phyloP scores from a whole-genome alignment of 805 yeast species.

The Clavispora vitiphila region DNA sequence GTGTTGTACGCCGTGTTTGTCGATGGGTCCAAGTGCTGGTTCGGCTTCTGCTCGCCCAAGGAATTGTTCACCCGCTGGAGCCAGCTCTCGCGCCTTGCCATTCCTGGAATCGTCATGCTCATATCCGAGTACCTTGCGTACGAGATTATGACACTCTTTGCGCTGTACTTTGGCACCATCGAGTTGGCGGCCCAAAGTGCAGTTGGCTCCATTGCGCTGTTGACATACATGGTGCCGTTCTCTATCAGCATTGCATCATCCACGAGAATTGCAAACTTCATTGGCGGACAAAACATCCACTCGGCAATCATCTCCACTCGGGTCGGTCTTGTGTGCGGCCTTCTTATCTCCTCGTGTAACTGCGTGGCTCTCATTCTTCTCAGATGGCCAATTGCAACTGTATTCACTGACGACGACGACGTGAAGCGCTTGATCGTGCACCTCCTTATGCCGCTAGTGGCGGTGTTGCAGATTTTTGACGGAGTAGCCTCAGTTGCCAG shows the following conservation, averaged over 20 bases:
- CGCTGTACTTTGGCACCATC: constrained; percentile 44
- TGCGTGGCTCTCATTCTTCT: constrained; percentile 43
- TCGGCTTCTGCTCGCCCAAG: constrained; percentile 42
- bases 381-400: constrained; percentile 44
- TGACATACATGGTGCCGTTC: constrained; percentile 43
- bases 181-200: constrained; percentile 51
- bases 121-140: constrained; percentile 44
- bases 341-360: constrained; percentile 31
- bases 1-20: constrained; percentile 33
- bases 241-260: constrained; percentile 42
- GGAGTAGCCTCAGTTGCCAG: constrained; percentile 67
- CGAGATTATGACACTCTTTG: constrained; percentile 42
- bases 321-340: constrained; percentile 27
- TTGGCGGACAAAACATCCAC: constrained; percentile 37
- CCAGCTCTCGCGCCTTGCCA: constrained; percentile 31
- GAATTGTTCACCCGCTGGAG: constrained; percentile 35
- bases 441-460: constrained; percentile 56
- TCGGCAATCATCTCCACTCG: constrained; percentile 34
- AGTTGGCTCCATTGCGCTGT: constrained; percentile 42
- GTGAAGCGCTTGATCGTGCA: constrained; percentile 49
- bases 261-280: constrained; percentile 41
- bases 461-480: constrained; percentile 64
- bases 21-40: constrained; percentile 71
- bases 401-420: constrained; percentile 59
- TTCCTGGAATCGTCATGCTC: constrained; percentile 43